These are phyloP conservation scores for Penstemon barbatus DNA, from an alignment of 257 asterid species.

Conservation along the genomic window DNA sequence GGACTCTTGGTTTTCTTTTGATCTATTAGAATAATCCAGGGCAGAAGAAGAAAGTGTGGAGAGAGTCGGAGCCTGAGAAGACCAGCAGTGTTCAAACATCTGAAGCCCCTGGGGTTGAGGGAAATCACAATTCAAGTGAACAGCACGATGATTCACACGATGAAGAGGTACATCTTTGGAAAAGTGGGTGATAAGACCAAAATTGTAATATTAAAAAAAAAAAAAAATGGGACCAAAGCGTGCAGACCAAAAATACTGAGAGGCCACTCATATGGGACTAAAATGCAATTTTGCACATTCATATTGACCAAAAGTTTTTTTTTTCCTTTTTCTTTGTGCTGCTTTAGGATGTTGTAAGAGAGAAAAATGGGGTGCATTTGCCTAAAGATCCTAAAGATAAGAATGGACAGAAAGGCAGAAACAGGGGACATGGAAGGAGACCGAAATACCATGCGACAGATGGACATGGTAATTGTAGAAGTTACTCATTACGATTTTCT, in stretches of 20 bases:
- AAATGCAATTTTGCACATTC: too few species aligned
- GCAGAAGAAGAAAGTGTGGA: slow-evolving; percentile 68
- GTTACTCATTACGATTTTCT: slow-evolving; percentile 5
- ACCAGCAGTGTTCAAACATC: slow-evolving; percentile 42
- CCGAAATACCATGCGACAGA: slow-evolving; percentile 56
- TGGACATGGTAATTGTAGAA: slow-evolving; percentile 63
- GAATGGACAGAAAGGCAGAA: slow-evolving; percentile 53
- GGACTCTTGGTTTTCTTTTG: slow-evolving; percentile 13
- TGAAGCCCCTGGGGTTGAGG: slow-evolving; percentile 56
- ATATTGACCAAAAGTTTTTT: too few species aligned
- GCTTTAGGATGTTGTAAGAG: slow-evolving; percentile 56
- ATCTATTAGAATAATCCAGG: slow-evolving; percentile 58
- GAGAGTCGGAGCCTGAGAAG: slow-evolving; percentile 64
- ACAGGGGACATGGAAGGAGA: slow-evolving; percentile 78
- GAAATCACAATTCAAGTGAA: slow-evolving; percentile 53
- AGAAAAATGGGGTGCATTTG: slow-evolving; percentile 48
- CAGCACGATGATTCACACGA: slow-evolving; percentile 72
- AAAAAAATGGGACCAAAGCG: too few species aligned
- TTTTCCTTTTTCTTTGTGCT: too few species aligned
- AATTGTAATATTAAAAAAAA: too few species aligned
- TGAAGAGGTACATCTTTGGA: slow-evolving; percentile 59
- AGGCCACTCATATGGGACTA: too few species aligned
- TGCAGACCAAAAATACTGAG: too few species aligned
- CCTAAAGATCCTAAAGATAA: slow-evolving; percentile 66
- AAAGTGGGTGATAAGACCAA: too few species aligned